Evolutionary conservation across 2,329 filamentous ascomycete genomes (phyloP).

Genomic region (Colletotrichum eremochloae): DNA sequence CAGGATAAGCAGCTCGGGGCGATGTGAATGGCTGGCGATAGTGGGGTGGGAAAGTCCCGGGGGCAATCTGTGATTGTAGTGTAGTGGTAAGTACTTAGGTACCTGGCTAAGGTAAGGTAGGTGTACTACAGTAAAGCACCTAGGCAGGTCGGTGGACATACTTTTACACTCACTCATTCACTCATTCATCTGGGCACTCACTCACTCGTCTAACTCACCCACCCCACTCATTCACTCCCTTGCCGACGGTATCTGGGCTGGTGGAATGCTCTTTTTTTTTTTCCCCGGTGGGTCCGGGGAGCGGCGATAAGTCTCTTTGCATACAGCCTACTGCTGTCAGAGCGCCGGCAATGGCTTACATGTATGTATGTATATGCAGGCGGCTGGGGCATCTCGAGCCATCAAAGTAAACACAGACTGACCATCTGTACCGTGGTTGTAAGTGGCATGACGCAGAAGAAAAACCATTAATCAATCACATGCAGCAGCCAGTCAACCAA

Average conservation of each 20-base stretch:
- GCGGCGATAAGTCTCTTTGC: conserved; percentile 1
- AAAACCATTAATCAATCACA: background rate
- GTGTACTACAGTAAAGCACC: no score
- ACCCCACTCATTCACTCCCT: background rate
- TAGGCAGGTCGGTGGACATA: no score
- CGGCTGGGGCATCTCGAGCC: background rate
- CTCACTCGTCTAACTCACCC: no score
- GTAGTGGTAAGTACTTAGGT: no score
- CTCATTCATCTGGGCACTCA: no score
- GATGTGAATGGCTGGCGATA: conserved; percentile 42
- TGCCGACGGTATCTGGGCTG: background rate
- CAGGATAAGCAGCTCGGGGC: conserved; percentile 34
- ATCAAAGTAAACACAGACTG: background rate
- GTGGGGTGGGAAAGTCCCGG: background rate
- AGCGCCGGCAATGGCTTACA: background rate
- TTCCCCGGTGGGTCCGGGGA: background rate
- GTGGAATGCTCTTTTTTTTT: background rate
- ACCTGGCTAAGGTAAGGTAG: no score
- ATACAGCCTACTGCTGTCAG: background rate
- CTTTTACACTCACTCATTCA: no score
- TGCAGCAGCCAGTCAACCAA: background rate
- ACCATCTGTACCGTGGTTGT: background rate
- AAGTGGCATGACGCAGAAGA: background rate
- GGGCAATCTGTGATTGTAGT: no score
- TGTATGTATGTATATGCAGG: background rate